These are phyloP conservation scores for Ambrosia hybrid DNA, from an alignment of 140 eudicot genomes.

Conservation along the genomic window DNA sequence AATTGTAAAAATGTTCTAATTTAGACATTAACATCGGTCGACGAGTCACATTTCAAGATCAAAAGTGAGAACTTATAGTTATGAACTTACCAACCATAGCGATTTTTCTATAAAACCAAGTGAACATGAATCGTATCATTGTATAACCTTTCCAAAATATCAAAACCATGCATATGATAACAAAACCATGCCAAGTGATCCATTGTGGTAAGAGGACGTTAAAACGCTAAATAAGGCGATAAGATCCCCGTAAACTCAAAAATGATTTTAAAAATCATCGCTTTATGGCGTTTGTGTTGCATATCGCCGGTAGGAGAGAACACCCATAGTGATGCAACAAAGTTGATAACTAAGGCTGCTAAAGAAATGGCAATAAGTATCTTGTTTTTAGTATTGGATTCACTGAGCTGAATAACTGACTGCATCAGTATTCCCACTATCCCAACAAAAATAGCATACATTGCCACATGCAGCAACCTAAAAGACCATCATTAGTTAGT, in stretches of 20 bases:
- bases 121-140: slow-evolving; percentile 3
- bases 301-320: background rate
- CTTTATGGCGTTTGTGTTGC: background rate
- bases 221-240: slow-evolving; percentile 19
- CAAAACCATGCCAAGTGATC: slow-evolving; percentile 31
- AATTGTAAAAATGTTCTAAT: background rate
- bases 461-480: slow-evolving; percentile 15
- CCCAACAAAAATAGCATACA: slow-evolving; percentile 23
- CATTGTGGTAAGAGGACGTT: slow-evolving; percentile 14
- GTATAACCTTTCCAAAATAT: background rate
- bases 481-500: background rate
- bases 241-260: slow-evolving; percentile 18
- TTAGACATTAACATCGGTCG: background rate
- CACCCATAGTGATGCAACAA: slow-evolving; percentile 11
- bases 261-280: background rate
- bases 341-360: slow-evolving; percentile 1
- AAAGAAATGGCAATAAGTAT: slow-evolving; percentile 6
- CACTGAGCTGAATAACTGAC: slow-evolving; percentile 2
- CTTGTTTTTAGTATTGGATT: slow-evolving; percentile 18
- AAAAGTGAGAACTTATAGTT: slow-evolving; percentile 1
- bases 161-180: slow-evolving; percentile 1
- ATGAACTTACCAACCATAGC: background rate
- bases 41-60: slow-evolving; percentile 2
- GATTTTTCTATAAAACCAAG: background rate
- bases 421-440: slow-evolving; percentile 22